phyloP scores from a whole-genome alignment of 2,329 filamentous ascomycete species.

The Ilyonectria mors-panacis region DNA sequence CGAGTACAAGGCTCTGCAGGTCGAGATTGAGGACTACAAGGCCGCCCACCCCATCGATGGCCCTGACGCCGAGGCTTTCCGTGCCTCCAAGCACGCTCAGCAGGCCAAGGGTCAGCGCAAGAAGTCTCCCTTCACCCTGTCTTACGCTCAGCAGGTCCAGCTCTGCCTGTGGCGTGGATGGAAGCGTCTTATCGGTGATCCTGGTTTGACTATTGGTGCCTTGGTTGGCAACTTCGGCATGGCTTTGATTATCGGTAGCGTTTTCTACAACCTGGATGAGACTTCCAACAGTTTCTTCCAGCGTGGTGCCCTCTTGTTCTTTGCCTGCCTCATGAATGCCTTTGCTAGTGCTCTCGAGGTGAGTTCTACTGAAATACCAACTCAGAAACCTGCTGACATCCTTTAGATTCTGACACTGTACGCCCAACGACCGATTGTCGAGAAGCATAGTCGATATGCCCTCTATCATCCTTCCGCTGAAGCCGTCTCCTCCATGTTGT shows the following conservation, averaged over 20 bases:
- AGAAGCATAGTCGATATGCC: constrained; percentile 89
- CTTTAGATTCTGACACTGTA: constrained; percentile 84
- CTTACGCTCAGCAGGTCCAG: constrained; percentile 80
- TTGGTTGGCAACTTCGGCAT: constrained; percentile 81
- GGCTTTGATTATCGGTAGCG: constrained; percentile 82
- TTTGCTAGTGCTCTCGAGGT: constrained; percentile 85
- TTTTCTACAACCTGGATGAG: constrained; percentile 82
- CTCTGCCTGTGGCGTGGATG: constrained; percentile 88
- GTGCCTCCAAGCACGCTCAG: constrained; percentile 66
- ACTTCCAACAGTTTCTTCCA: constrained; percentile 82
- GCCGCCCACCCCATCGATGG: constrained; percentile 66
- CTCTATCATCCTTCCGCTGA: constrained; percentile 92
- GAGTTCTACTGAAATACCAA: constrained; percentile 36
- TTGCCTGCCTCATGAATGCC: constrained; percentile 88
- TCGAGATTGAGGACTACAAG: constrained; percentile 71
- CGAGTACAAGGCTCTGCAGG: constrained; percentile 66
- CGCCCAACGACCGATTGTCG: constrained; percentile 90
- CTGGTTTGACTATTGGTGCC: constrained; percentile 78
- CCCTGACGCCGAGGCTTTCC: constrained; percentile 70
- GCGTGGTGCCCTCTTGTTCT: constrained; percentile 87
- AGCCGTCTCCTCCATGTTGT: constrained; percentile 88
- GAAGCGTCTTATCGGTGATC: constrained; percentile 82
- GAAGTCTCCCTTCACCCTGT: constrained; percentile 87
- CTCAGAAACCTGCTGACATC: background rate
- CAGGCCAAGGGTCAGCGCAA: constrained; percentile 72